Conservation (phyloP, 805 yeast species). For the Saturnispora serradocipensis region DNA sequence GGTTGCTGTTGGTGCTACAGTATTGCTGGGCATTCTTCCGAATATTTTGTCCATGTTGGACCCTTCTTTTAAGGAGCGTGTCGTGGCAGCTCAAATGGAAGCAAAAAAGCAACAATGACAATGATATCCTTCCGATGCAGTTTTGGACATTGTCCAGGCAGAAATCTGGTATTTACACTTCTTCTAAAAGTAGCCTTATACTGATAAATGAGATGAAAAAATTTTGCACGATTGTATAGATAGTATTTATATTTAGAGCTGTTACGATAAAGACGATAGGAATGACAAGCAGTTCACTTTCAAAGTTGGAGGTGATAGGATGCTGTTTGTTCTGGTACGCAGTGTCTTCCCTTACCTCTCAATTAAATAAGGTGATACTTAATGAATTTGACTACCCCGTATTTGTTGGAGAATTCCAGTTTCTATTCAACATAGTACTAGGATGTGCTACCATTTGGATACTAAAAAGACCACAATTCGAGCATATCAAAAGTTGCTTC, state of each 20-base stretch:
- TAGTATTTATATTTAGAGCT: neutral
- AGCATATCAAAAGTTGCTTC: slow-evolving; percentile 23
- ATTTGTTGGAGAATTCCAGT: slow-evolving; percentile 58
- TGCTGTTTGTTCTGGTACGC: slow-evolving; percentile 43
- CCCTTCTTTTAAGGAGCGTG: slow-evolving; percentile 3
- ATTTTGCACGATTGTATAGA: neutral
- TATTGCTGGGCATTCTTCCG: neutral
- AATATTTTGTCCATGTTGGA: slow-evolving; percentile 3
- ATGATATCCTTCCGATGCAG: too few relatives aligned
- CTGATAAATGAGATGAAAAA: neutral
- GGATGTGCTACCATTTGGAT: slow-evolving; percentile 16
- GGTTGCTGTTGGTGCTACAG: neutral
- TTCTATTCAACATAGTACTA: slow-evolving; percentile 37
- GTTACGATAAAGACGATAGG: neutral
- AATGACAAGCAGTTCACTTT: neutral
- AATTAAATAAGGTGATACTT: slow-evolving; percentile 48
- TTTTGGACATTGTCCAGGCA: too few relatives aligned
- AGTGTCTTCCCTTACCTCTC: slow-evolving; percentile 56
- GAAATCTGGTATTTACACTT: too few relatives aligned
- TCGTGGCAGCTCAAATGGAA: slow-evolving; percentile 4
- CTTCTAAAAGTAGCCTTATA: neutral
- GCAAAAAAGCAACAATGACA: neutral
- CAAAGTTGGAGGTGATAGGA: neutral
- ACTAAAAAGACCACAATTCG: slow-evolving; percentile 9
- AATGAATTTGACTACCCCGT: slow-evolving; percentile 50